These are phyloP conservation scores for Dalechampia spathulata DNA, from an alignment of 441 rosid species.

Conservation along the genomic window DNA sequence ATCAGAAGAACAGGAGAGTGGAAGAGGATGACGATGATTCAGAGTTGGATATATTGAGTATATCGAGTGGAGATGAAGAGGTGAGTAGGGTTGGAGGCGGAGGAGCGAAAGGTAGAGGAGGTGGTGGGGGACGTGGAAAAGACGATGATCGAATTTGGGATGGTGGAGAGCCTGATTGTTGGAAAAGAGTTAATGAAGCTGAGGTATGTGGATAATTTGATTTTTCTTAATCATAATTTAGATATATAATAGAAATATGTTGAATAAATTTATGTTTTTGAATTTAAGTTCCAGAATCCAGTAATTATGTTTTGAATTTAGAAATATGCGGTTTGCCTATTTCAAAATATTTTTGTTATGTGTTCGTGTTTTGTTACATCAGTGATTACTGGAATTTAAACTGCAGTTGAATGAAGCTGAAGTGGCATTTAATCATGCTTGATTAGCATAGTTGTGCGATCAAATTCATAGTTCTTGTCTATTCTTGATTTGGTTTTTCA, in stretches of 20 bases:
- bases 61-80: constrained; percentile 96
- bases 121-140: constrained; percentile 32
- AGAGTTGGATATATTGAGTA: constrained; percentile 96
- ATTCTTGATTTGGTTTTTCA: too few relatives aligned
- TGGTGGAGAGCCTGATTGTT: constrained; percentile 86
- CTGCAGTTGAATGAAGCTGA: too few relatives aligned
- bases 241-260: not conserved
- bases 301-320: too few relatives aligned
- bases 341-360: too few relatives aligned
- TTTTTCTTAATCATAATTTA: not conserved
- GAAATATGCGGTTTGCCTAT: too few relatives aligned
- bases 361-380: too few relatives aligned
- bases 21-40: constrained; percentile 75
- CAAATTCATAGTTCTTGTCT: too few relatives aligned
- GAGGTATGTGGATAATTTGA: constrained; percentile 42
- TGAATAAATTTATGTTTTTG: not conserved
- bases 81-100: constrained; percentile 33
- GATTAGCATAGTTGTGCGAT: too few relatives aligned
- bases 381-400: too few relatives aligned
- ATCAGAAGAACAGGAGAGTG: constrained; percentile 18
- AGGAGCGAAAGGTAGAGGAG: constrained; percentile 31
- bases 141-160: constrained; percentile 77
- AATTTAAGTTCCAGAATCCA: too few relatives aligned
- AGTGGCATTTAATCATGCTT: too few relatives aligned
- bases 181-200: constrained; percentile 89